phyloP scores from a whole-genome alignment of 331 rosid species.

The Malus hybrid region DNA sequence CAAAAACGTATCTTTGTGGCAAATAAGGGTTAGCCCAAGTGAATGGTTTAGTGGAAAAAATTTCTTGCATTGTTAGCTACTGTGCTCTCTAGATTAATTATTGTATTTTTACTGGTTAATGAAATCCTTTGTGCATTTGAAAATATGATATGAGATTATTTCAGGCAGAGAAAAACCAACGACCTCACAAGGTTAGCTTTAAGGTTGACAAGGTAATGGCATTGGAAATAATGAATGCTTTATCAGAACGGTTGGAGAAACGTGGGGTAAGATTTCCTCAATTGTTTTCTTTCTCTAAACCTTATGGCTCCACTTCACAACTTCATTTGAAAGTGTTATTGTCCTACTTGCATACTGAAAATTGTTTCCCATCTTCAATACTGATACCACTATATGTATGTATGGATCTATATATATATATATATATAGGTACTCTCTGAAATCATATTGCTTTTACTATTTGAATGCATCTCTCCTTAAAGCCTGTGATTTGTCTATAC shows the following conservation, averaged over 20 bases:
- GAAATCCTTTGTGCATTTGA: background rate
- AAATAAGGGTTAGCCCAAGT: too few relatives aligned
- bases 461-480: constrained; percentile 5
- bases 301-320: background rate
- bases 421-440: too few relatives aligned
- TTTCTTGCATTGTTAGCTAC: background rate
- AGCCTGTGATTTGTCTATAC: background rate
- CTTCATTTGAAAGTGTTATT: background rate
- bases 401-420: too few relatives aligned
- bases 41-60: too few relatives aligned
- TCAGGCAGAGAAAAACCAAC: constrained; percentile 68
- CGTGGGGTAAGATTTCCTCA: constrained; percentile 46
- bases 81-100: background rate
- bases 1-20: too few relatives aligned
- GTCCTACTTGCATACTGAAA: background rate
- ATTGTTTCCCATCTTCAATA: background rate
- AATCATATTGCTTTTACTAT: background rate
- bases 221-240: constrained; percentile 29
- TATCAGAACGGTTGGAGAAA: constrained; percentile 41
- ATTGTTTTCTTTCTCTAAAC: background rate
- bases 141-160: constrained; percentile 6
- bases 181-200: constrained; percentile 88
- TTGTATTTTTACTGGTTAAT: background rate
- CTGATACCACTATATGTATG: too few relatives aligned
- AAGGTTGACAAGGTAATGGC: constrained; percentile 59